Evolutionary conservation across 2,329 filamentous ascomycete species (phyloP).

Genomic region (Curvularia spicifera): DNA sequence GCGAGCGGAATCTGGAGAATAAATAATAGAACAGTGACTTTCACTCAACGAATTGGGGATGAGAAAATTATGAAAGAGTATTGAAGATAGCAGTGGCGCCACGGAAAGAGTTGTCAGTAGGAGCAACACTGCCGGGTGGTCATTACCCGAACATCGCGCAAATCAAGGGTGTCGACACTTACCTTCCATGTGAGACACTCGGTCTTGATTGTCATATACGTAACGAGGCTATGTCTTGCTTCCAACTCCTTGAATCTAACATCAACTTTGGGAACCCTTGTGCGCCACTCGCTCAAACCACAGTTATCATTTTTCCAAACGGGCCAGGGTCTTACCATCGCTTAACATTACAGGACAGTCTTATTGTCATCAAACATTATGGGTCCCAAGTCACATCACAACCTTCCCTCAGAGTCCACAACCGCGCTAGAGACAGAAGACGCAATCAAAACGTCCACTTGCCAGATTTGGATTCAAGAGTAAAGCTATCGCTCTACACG

Average conservation of each 20-base stretch:
- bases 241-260: not conserved
- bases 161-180: not conserved
- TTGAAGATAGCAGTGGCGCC: slow-evolving; percentile 12
- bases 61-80: slow-evolving; percentile 46
- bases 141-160: not conserved
- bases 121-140: not conserved
- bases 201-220: not conserved
- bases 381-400: not conserved
- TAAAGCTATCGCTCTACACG: not conserved
- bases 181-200: slow-evolving; percentile 1
- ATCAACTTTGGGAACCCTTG: not conserved
- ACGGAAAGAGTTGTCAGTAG: not conserved
- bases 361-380: slow-evolving; percentile 2
- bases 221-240: not conserved
- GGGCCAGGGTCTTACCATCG: slow-evolving; percentile 2
- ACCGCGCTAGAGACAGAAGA: slow-evolving; percentile 13
- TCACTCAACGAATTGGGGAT: slow-evolving; percentile 47
- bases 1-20: slow-evolving; percentile 53
- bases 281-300: not conserved
- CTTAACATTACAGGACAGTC: slow-evolving; percentile 1
- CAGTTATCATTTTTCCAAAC: not conserved
- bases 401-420: not conserved
- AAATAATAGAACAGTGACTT: slow-evolving; percentile 45
- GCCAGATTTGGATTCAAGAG: slow-evolving; percentile 17
- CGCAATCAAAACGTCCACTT: slow-evolving; percentile 9